Percentiles rank a stretch among this genome's conserved stretches.
Conservation (phyloP, 2,329 filamentous ascomycete genomes). For the Alternaria alternata region DNA sequence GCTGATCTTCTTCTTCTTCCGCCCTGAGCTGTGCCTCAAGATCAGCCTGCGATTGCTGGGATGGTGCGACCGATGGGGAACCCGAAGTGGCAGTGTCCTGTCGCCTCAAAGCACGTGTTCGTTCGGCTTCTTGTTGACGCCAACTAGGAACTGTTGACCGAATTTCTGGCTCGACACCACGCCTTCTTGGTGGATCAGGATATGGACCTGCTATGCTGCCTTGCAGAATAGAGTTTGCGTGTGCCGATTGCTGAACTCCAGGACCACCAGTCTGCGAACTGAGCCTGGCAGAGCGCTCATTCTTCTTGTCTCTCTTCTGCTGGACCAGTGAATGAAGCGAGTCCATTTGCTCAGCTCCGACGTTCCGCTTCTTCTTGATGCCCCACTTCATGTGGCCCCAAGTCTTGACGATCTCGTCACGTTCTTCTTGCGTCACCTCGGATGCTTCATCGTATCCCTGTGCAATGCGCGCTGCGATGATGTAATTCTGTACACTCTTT, state of each 20-base stretch:
- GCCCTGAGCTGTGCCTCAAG: constrained; percentile 33
- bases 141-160: constrained; percentile 25
- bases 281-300: constrained; percentile 45
- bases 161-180: constrained; percentile 20
- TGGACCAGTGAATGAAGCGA: constrained; percentile 55
- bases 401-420: constrained; percentile 67
- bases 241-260: constrained; percentile 28
- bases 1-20: constrained; percentile 56
- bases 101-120: constrained; percentile 21
- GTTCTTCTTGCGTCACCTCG: constrained; percentile 64
- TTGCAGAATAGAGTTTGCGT: constrained; percentile 21
- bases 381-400: constrained; percentile 71
- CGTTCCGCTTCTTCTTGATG: constrained; percentile 65
- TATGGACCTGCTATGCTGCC: constrained; percentile 27
- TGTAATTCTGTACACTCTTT: constrained; percentile 78
- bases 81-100: constrained; percentile 40
- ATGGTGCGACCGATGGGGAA: constrained; percentile 21
- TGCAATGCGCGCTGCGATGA: constrained; percentile 76
- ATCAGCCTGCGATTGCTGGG: constrained; percentile 16
- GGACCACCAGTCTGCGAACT: constrained; percentile 14
- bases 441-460: constrained; percentile 76
- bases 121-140: constrained; percentile 24
- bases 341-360: constrained; percentile 59
- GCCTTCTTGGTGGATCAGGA: constrained; percentile 16
- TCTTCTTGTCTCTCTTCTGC: constrained; percentile 43